Evolutionary conservation across 2,329 filamentous ascomycete genomes (phyloP).

Genomic region (Epichloe brachyelytri): DNA sequence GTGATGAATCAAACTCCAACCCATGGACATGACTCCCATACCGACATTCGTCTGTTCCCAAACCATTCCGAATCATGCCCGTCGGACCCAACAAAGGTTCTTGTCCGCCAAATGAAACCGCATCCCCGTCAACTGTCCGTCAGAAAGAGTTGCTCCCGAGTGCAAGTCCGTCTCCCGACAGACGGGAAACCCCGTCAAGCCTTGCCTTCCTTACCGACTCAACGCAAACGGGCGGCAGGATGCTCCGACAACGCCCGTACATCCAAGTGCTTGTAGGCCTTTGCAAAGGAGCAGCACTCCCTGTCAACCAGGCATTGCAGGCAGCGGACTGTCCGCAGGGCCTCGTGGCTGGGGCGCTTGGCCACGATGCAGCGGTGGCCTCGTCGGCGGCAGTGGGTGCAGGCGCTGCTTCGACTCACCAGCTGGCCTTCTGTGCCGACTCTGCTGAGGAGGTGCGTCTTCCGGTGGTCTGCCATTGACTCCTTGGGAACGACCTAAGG

Average conservation of each 20-base stretch:
- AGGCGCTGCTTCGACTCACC: background rate
- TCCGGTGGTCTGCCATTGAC: background rate
- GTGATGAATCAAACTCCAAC: too few relatives aligned
- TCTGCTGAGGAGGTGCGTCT: background rate
- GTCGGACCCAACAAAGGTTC: too few relatives aligned
- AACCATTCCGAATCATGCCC: too few relatives aligned
- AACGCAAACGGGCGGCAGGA: background rate
- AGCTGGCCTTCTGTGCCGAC: background rate
- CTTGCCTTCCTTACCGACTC: too few relatives aligned
- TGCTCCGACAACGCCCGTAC: background rate
- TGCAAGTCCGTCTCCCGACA: too few relatives aligned
- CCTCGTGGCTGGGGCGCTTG: background rate
- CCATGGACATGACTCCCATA: too few relatives aligned
- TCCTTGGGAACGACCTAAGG: background rate
- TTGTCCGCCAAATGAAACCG: too few relatives aligned
- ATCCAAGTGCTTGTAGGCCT: background rate
- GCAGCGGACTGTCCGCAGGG: background rate
- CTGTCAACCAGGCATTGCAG: background rate
- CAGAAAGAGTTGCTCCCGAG: too few relatives aligned
- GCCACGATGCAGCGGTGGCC: slow-evolving; percentile 3
- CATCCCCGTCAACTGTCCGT: too few relatives aligned
- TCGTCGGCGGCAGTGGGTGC: background rate
- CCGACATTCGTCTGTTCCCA: too few relatives aligned
- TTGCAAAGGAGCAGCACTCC: slow-evolving; percentile 1
- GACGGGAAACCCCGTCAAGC: too few relatives aligned